Evolutionary conservation across 2,329 filamentous ascomycete species (phyloP), one percentile per base, ranked within the genome.

Genomic region (Zymoseptoria ardabiliae): DNA sequence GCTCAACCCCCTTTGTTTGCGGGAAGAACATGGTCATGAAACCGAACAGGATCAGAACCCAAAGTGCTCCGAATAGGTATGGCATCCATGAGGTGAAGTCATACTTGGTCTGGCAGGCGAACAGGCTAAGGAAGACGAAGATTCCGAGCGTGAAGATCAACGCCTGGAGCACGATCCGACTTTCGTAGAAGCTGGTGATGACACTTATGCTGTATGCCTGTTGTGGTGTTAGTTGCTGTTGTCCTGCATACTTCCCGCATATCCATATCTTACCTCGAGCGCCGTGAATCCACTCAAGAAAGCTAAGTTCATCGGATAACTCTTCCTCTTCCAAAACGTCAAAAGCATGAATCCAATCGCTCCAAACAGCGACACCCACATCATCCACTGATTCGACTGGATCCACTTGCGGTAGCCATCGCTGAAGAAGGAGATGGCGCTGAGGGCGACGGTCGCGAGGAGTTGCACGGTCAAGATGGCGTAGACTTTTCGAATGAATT

Each of bases 21-120:
- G 91, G 92, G 78, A 99, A 87, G 81, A 97, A 97, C 66, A 85
- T 83, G 65, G 87, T 82, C 83, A 97, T 91, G 80, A 99, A 94
- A 55, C 94, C 90, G 72, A 97, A 97, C 49, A 99, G 80, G 63
- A 99, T 82, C 60, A 97, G 77, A 6, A 89, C 87, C 94, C 94
- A 97, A 19, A 99, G 82, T 0, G 82, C 87, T 60, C 92, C 92
- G 70, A 95, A 95, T 3, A 97, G 84, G 73, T 97, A 97, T 19
- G 94, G 93, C 80, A 93, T 90, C 93, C 94, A 99, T 65, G 85
- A 88, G 1, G 93, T 97, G 74, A 99, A 99, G 79, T 99, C 94
- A 73, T 99, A 99, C 75, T 95, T 96, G 65, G 89, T 90, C 80
- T 99, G 94, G 83, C 92, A 96, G 54, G 94, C 94, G 74, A 99